Evolutionary conservation across 805 yeast genomes (phyloP).

Genomic region (Cyberlindnera maclurae): DNA sequence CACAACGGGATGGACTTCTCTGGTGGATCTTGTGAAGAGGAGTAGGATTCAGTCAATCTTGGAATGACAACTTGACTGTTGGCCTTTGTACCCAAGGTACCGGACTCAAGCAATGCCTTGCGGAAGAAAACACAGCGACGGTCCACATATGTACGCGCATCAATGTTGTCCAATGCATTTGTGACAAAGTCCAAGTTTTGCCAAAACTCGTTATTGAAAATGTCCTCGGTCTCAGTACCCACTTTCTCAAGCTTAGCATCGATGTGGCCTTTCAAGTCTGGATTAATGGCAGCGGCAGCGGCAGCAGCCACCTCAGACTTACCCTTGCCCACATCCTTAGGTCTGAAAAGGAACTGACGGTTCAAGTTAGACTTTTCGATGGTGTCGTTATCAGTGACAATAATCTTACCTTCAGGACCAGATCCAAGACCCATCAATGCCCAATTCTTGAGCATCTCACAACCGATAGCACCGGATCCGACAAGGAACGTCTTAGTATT

Average conservation of each 20-base stretch:
- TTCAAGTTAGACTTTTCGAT: conserved; percentile 94
- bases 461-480: conserved; percentile 98
- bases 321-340: conserved; percentile 86
- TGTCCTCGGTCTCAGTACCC: conserved; percentile 85
- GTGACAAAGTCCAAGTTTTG: conserved; percentile 77
- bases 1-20: conserved; percentile 96
- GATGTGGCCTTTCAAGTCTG: conserved; percentile 72
- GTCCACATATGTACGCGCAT: conserved; percentile 96
- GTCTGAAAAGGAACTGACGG: conserved; percentile 92
- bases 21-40: conserved; percentile 97
- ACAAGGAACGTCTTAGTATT: conserved; percentile 84
- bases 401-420: conserved; percentile 80
- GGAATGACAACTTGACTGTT: conserved; percentile 97
- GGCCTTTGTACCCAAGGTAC: conserved; percentile 97
- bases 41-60: conserved; percentile 87
- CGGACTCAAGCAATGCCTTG: conserved; percentile 90
- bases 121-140: conserved; percentile 91
- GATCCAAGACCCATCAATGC: conserved; percentile 93
- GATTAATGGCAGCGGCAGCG: conserved; percentile 83
- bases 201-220: conserved; percentile 87
- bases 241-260: conserved; percentile 78
- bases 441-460: conserved; percentile 98
- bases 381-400: conserved; percentile 87
- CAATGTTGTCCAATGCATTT: conserved; percentile 95
- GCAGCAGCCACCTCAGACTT: conserved; percentile 86